Evolutionary conservation across 2,329 filamentous ascomycete species (phyloP), one percentile per base, ranked within the genome.

Genomic region (Aspergillus udagawae): DNA sequence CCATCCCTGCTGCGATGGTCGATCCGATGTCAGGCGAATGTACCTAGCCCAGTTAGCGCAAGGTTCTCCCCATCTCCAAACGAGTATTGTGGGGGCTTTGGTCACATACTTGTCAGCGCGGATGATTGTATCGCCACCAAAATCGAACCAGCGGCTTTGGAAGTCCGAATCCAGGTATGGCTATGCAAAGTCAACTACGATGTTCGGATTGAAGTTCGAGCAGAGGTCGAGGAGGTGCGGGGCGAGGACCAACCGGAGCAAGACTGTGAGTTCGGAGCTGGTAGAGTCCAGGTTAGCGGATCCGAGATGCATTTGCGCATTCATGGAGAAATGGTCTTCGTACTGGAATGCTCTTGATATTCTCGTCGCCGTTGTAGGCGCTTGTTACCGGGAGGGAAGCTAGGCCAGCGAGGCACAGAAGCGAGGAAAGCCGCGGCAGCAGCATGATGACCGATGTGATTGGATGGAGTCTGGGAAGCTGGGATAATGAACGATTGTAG

Each of bases 121-220:
- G 69, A 97, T 84, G 68, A 99, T 88, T 44, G 93, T 91, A 79
- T 96, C 92, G 72, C 93, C 94, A 73, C 94, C 94, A 83, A 95
- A 99, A 79, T 99, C 94, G 78, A 93, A 99, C 93, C 94, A 99
- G 73, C 94, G 88, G 79, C 91, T 96, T 79, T 95, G 90, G 88
- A 97, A 92, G 76, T 97, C 94, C 60, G 92, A 94, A 79, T 99
- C 94, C 67, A 99, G 86, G 78, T 97, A 99, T 61, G 94, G 94
- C 89, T 97, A 71, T 63, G 57, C 53, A 25, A 54, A 38, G 55
- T 61, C 53, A 61, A 59, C 54, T 44, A 54, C 35, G 42, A 45
- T 55, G 63, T 65, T 29, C 52, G 55, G 58, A 48, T 47, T 51
- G 44, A 54, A 47, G 47, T 42, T 49, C 53, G 35, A 29, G 51